Conservation (phyloP, 345 rosid genomes). For the Eucalyptus leucophloia region DNA sequence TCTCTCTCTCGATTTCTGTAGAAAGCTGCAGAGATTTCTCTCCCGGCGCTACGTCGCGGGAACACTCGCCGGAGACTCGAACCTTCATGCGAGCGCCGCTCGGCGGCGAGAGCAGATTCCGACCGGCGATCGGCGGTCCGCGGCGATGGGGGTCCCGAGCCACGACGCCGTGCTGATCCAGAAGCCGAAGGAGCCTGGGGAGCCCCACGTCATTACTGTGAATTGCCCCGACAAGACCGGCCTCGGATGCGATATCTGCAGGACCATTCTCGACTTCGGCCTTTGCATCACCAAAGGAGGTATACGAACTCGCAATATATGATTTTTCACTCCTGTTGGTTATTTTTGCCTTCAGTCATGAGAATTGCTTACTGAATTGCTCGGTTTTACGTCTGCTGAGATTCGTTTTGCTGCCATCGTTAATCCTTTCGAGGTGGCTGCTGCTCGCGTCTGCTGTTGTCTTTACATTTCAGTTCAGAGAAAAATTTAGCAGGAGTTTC, state of each 20-base stretch:
- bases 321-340: not conserved
- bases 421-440: not conserved
- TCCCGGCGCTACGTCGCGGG: not conserved
- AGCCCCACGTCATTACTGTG: conserved; percentile 59
- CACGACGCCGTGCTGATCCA: conserved; percentile 56
- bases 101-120: not conserved
- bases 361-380: not conserved
- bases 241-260: conserved; percentile 68
- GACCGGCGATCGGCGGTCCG: not conserved
- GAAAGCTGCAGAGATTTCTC: not conserved
- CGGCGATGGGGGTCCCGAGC: conserved; percentile 34
- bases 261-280: conserved; percentile 67
- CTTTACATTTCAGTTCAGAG: not conserved
- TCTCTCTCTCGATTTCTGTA: not conserved
- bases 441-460: not conserved
- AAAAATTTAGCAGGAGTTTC: not conserved
- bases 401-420: not conserved
- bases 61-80: not conserved
- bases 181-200: conserved; percentile 46
- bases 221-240: conserved; percentile 78
- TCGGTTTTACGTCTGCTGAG: not conserved
- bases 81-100: not conserved
- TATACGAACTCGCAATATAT: not conserved
- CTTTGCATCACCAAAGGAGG: conserved; percentile 76
- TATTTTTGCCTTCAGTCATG: not conserved